Evolutionary conservation across 176 grass and related monocot genomes (phyloP).

Genomic region (Aegilops umbellulata): DNA sequence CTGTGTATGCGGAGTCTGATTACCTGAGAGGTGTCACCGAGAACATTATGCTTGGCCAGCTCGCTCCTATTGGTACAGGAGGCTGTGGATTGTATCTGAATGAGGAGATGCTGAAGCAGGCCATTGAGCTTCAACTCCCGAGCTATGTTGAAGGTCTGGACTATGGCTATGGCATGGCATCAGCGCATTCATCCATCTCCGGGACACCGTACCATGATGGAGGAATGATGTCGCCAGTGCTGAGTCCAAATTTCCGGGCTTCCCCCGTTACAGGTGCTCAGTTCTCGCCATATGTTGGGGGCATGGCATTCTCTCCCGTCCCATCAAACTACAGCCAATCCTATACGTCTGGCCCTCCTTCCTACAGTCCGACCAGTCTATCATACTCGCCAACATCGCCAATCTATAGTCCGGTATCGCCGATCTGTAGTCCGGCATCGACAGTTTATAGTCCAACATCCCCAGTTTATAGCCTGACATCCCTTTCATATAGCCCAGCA

Average conservation of each 20-base stretch:
- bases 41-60: constrained; percentile 96
- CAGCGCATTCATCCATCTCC: constrained; percentile 62
- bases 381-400: constrained; percentile 62
- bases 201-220: constrained; percentile 81
- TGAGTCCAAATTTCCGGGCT: constrained; percentile 78
- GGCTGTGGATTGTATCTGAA: constrained; percentile 85
- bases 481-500: constrained; percentile 52
- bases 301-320: constrained; percentile 80
- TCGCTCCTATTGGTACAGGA: constrained; percentile 90
- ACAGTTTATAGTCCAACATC: constrained; percentile 58
- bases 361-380: constrained; percentile 64
- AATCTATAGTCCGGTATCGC: constrained; percentile 55
- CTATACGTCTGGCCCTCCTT: constrained; percentile 51
- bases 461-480: constrained; percentile 58
- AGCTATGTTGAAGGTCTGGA: constrained; percentile 78
- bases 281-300: constrained; percentile 91
- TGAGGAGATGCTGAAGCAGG: constrained; percentile 89
- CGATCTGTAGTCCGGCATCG: constrained; percentile 53
- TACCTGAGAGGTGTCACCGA: constrained; percentile 89
- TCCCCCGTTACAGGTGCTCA: constrained; percentile 84
- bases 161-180: constrained; percentile 61
- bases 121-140: constrained; percentile 92
- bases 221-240: constrained; percentile 96
- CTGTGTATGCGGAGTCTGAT: constrained; percentile 92
- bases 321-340: constrained; percentile 80